Conservation (phyloP, 2,329 filamentous ascomycete genomes). For the Blastomyces percursus region DNA sequence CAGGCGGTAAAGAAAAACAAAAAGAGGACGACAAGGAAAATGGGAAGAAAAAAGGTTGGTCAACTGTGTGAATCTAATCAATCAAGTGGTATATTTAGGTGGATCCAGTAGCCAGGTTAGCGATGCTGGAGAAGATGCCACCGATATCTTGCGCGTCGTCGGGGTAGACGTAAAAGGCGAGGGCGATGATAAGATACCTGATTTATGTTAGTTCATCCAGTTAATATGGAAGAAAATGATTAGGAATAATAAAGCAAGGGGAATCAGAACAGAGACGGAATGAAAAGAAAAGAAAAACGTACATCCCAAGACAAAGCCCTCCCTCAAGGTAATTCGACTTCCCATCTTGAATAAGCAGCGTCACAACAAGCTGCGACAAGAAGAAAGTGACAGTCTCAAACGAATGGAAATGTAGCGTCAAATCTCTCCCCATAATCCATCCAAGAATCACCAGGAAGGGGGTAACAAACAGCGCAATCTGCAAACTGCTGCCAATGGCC, state of each 20-base stretch:
- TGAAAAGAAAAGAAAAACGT: conserved; percentile 20
- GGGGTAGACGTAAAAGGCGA: conserved; percentile 41
- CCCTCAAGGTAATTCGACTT: conserved; percentile 78
- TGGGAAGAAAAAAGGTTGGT: too few relatives aligned
- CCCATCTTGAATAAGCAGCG: conserved; percentile 64
- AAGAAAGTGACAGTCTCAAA: conserved; percentile 72
- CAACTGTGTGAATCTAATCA: neutral
- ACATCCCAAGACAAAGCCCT: conserved; percentile 55
- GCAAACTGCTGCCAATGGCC: conserved; percentile 69
- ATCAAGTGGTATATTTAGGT: neutral
- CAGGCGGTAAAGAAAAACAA: neutral
- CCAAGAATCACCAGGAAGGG: conserved; percentile 70
- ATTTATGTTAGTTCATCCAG: conserved; percentile 6
- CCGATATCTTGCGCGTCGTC: conserved; percentile 24
- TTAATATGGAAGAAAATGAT: neutral
- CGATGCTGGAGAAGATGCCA: neutral
- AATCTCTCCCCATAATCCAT: conserved; percentile 61
- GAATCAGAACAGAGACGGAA: neutral
- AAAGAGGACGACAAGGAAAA: neutral
- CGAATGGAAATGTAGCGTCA: conserved; percentile 71
- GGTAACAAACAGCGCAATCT: conserved; percentile 72
- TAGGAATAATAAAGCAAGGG: neutral
- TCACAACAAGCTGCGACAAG: conserved; percentile 63
- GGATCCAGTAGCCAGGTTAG: neutral
- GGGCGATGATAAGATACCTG: conserved; percentile 36